These are phyloP conservation scores for Mycena latifolia DNA, from an alignment of 768 basidiomycete genomes.

Conservation along the genomic window DNA sequence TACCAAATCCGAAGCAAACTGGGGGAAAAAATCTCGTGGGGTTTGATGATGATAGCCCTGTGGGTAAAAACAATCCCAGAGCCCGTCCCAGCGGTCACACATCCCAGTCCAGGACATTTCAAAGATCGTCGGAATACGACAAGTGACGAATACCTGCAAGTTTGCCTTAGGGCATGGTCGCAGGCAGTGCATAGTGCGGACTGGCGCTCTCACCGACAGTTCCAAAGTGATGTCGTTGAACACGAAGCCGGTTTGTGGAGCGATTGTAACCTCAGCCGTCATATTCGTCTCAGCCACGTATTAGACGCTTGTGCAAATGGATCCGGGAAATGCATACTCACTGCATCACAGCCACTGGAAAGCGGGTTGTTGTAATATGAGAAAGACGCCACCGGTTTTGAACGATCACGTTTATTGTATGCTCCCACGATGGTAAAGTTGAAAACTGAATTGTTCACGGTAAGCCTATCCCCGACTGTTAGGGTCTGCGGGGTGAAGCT, in stretches of 20 bases:
- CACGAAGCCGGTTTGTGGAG: no score
- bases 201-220: no score
- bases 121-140: neutral
- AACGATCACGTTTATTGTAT: neutral
- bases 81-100: no score
- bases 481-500: neutral
- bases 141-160: neutral
- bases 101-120: neutral
- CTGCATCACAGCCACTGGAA: constrained; percentile 2
- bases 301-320: no score
- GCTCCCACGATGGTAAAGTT: neutral
- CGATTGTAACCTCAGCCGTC: neutral
- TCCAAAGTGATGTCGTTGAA: no score
- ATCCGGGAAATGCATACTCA: neutral
- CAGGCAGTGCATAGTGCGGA: no score
- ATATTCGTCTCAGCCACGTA: neutral
- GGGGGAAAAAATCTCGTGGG: no score
- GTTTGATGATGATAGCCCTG: no score
- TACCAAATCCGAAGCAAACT: no score
- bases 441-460: neutral
- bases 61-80: no score
- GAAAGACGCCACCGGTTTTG: neutral
- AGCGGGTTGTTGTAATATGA: constrained; percentile 12
- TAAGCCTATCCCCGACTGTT: neutral
- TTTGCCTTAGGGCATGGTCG: no score